A percentile compares a stretch with the other conserved stretches of the same genome.
Conservation (phyloP, 208 protist species). For the Trypanosoma theileri region DNA sequence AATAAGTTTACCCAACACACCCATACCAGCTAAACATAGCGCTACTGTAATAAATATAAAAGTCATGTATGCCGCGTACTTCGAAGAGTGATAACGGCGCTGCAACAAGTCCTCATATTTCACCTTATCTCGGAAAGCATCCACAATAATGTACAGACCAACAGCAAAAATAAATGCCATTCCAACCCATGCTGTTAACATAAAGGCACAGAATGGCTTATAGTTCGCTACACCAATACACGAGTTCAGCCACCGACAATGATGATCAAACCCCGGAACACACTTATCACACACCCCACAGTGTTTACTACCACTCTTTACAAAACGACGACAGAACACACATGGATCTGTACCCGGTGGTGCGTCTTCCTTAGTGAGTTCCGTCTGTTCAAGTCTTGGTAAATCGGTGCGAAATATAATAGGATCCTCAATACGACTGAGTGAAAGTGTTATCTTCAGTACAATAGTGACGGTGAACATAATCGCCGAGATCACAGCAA, state of each 20-base stretch:
- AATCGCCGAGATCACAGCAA: conserved; percentile 49
- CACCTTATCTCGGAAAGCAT: conserved; percentile 41
- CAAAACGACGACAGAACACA: conserved; percentile 84
- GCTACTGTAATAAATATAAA: conserved; percentile 62
- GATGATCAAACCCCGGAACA: conserved; percentile 90
- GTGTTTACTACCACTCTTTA: conserved; percentile 74
- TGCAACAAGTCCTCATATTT: conserved; percentile 47
- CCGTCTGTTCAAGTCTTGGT: conserved; percentile 49
- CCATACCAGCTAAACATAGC: conserved; percentile 35
- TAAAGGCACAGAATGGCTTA: conserved; percentile 70
- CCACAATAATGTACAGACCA: conserved; percentile 61
- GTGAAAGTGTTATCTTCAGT: conserved; percentile 65
- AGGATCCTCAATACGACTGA: conserved; percentile 70
- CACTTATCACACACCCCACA: conserved; percentile 92
- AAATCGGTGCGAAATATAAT: conserved; percentile 62
- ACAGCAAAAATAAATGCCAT: conserved; percentile 62
- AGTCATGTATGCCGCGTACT: conserved; percentile 50
- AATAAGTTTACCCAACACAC: conserved; percentile 69
- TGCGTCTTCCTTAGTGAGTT: conserved; percentile 44
- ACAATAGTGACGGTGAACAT: conserved; percentile 34
- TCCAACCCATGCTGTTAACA: conserved; percentile 52
- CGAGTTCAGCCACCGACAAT: conserved; percentile 92
- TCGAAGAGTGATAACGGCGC: conserved; percentile 4
- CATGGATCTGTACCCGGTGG: conserved; percentile 59
- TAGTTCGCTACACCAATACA: conserved; percentile 88